phyloP scores from a whole-genome alignment of 2,329 filamentous ascomycete genomes.

The Nemania abortiva region DNA sequence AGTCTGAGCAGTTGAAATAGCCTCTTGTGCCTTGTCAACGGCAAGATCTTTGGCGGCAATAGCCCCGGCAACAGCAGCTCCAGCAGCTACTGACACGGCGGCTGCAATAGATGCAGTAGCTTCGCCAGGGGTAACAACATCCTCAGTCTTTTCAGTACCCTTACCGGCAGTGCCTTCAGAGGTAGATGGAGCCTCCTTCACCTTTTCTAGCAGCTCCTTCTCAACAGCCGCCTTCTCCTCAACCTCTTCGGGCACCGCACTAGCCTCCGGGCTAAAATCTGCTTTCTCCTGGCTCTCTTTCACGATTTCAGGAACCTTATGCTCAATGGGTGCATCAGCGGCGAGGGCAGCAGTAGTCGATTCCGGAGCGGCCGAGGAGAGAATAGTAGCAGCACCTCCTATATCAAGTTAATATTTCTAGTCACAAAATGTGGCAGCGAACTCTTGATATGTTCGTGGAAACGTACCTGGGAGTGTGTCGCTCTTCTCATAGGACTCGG shows the following conservation, averaged over 20 bases:
- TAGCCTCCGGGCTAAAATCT: constrained; percentile 73
- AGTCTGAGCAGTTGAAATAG: constrained; percentile 50
- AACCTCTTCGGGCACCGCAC: constrained; percentile 73
- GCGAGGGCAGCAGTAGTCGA: constrained; percentile 58
- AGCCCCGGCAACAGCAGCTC: constrained; percentile 51
- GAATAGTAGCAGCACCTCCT: constrained; percentile 43
- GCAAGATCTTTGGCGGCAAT: constrained; percentile 57
- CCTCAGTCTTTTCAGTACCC: constrained; percentile 66
- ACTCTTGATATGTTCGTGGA: constrained; percentile 7
- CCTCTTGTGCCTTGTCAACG: constrained; percentile 56
- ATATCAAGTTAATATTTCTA: constrained; percentile 29
- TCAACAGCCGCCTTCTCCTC: constrained; percentile 78
- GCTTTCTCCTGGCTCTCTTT: constrained; percentile 79
- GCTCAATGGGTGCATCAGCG: constrained; percentile 59
- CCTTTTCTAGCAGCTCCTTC: constrained; percentile 75
- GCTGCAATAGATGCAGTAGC: constrained; percentile 58
- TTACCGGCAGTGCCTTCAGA: constrained; percentile 67
- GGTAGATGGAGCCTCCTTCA: constrained; percentile 70
- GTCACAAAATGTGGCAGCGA: not conserved
- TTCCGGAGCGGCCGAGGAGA: constrained; percentile 57
- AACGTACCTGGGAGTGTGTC: constrained; percentile 68
- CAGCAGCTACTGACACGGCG: constrained; percentile 57
- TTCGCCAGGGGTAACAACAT: constrained; percentile 56
- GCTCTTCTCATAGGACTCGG: constrained; percentile 87
- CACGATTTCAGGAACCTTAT: constrained; percentile 71